Conservation (phyloP, 106 monocot species). For the Dioscorea zingiberensis region DNA sequence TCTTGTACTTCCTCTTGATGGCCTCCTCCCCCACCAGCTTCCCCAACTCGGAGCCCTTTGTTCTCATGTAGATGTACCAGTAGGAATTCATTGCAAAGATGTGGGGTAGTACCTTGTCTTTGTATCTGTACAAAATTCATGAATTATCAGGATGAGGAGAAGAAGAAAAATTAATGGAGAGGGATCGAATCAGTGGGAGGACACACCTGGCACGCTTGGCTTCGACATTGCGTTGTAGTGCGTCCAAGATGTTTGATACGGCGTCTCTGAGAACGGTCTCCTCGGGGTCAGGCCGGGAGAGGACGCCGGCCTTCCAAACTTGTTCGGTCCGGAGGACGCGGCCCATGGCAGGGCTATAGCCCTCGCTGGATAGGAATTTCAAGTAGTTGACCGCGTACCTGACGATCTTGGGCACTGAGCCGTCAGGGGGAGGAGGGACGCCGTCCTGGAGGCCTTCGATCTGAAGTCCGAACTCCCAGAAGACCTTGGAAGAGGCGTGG, state of each 20-base stretch:
- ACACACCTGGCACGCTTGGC: slow-evolving; percentile 15
- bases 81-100: slow-evolving; percentile 45
- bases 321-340: slow-evolving; percentile 37
- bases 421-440: slow-evolving; percentile 18
- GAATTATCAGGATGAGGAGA: too few relatives aligned
- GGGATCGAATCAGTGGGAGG: too few relatives aligned
- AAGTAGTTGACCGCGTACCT: slow-evolving; percentile 44
- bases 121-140: background rate
- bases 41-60: slow-evolving; percentile 36
- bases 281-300: slow-evolving; percentile 13
- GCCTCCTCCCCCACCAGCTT: slow-evolving; percentile 36
- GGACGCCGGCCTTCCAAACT: slow-evolving; percentile 27
- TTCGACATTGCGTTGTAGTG: slow-evolving; percentile 35
- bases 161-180: too few relatives aligned
- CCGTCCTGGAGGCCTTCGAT: slow-evolving; percentile 24
- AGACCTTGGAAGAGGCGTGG: slow-evolving; percentile 28
- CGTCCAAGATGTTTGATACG: slow-evolving; percentile 19
- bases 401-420: slow-evolving; percentile 32
- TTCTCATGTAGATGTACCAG: slow-evolving; percentile 57
- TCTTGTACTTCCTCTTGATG: slow-evolving; percentile 32
- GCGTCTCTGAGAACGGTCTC: slow-evolving; percentile 22
- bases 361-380: slow-evolving; percentile 24
- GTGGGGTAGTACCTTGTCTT: slow-evolving; percentile 21
- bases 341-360: slow-evolving; percentile 28
- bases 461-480: slow-evolving; percentile 33